These are phyloP conservation scores for Apodospora peruviana DNA, from an alignment of 495 filamentous ascomycete genomes.

Conservation along the genomic window DNA sequence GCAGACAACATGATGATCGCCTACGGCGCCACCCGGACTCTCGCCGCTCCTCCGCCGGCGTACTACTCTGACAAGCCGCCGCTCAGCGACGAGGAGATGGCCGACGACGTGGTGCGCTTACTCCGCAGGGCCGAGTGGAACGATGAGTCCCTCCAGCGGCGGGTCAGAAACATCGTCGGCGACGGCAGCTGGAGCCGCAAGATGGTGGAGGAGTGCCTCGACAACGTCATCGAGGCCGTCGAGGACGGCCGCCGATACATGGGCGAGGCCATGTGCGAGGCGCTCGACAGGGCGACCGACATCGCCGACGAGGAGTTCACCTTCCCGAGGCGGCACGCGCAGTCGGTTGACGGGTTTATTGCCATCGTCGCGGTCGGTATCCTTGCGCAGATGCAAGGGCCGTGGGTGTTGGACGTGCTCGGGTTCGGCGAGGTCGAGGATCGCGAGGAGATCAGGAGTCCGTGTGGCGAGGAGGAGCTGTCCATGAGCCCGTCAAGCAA, in stretches of 20 bases:
- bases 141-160: slow-evolving; percentile 11
- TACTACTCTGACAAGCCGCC: too few relatives aligned
- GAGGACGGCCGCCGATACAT: slow-evolving; percentile 10
- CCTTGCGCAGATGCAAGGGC: slow-evolving; percentile 14
- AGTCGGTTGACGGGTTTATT: slow-evolving; percentile 17
- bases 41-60: neutral
- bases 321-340: slow-evolving; percentile 13
- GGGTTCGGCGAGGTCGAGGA: slow-evolving; percentile 15
- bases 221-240: slow-evolving; percentile 16
- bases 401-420: slow-evolving; percentile 19
- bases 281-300: slow-evolving; percentile 14
- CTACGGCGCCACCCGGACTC: neutral
- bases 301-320: slow-evolving; percentile 13
- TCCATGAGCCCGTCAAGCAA: neutral
- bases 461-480: neutral
- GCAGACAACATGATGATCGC: slow-evolving; percentile 6
- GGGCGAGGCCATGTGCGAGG: slow-evolving; percentile 15
- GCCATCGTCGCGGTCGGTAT: slow-evolving; percentile 16
- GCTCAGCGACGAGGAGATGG: slow-evolving; percentile 7
- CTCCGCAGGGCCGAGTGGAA: slow-evolving; percentile 11
- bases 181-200: slow-evolving; percentile 10
- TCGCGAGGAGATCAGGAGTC: neutral
- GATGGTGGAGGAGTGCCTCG: slow-evolving; percentile 14
- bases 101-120: slow-evolving; percentile 7
- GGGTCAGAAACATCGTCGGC: slow-evolving; percentile 5